Base-by-base conservation (phyloP, 2,329 filamentous ascomycete species). In the Colletotrichum abscissum region DNA sequence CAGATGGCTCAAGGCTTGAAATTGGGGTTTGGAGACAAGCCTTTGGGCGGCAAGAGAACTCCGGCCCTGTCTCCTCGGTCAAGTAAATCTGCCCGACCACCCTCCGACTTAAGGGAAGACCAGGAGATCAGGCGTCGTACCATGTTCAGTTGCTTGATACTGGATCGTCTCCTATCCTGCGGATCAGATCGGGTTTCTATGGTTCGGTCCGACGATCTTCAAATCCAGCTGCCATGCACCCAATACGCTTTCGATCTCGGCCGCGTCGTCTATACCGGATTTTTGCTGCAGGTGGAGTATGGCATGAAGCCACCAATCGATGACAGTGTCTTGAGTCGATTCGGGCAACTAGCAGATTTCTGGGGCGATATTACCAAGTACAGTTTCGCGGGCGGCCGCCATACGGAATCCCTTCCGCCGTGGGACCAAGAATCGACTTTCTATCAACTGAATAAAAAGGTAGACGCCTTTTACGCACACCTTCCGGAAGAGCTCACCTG, bases 171-270 rank as follows among this genome's bases (percentile, higher is more conserved):
- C 24, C 24, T 24, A 24, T 24, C 24, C 49, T 91, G 89, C 76
- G 92, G 92, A 24, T 89, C 89, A 74, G 87, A 90, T 65, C 86
- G 92, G 26, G 86, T 89, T 1, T 86, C 88, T 19, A 91, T 90
- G 78, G 86, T 94, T 56, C 86, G 87, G 49, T 83, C 89, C 1
- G 85, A 90, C 4, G 89, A 92, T 69, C 81, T 94, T 8, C 85
- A 87, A 38, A 90, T 93, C 24, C 92, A 92, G 78, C 84, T 94
- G 4, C 92, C 92, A 1, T 93, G 91, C 75, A 91, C 91, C 46
- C 91, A 94, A 64, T 84, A 89, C 63, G 88, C 88, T 0, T 94
- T 94, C 76, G 85, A 91, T 59, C 88, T 92, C 67, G 90, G 88
- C 0, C 85, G 89, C 70, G 88, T 90, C 54, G 89, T 90, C 1